Conservation (phyloP, 805 yeast genomes). For the Yamadazyma insecticola region DNA sequence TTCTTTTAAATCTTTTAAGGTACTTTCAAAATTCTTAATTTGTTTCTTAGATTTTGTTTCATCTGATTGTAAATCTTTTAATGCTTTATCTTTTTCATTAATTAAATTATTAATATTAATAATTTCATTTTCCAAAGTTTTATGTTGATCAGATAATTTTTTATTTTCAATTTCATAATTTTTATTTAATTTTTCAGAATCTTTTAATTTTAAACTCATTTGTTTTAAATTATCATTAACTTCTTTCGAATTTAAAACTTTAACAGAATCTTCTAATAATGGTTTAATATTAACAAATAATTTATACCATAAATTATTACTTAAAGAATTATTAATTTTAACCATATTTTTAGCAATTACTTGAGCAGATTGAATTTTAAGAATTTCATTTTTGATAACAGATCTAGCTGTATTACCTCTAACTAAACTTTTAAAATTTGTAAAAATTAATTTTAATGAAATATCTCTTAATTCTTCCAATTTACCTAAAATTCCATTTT, state of each 20-base stretch:
- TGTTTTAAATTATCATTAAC: conserved; percentile 52
- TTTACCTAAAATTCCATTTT: conserved; percentile 72
- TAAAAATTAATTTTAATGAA: conserved; percentile 50
- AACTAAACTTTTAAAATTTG: conserved; percentile 57
- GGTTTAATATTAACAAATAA: conserved; percentile 73
- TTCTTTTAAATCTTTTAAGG: conserved; percentile 22
- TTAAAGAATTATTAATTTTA: conserved; percentile 41
- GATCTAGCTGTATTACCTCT: conserved; percentile 63
- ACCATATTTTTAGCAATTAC: conserved; percentile 60
- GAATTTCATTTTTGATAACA: conserved; percentile 43
- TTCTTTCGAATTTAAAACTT: conserved; percentile 53
- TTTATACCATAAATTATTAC: conserved; percentile 67
- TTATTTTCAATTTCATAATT: conserved; percentile 30
- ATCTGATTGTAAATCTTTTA: conserved; percentile 39
- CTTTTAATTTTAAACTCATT: conserved; percentile 42
- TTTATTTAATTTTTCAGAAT: conserved; percentile 26
- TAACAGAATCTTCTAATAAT: conserved; percentile 58
- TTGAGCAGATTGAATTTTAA: conserved; percentile 65
- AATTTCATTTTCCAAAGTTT: conserved; percentile 29
- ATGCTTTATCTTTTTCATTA: conserved; percentile 42
- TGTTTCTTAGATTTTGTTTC: conserved; percentile 25
- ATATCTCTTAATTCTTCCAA: conserved; percentile 74
- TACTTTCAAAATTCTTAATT: conserved; percentile 16
- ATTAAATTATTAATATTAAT: conserved; percentile 25
- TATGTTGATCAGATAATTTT: conserved; percentile 35